phyloP scores from a whole-genome alignment of 108 stramenopile genomes.

The Nitzschia inconspicua region DNA sequence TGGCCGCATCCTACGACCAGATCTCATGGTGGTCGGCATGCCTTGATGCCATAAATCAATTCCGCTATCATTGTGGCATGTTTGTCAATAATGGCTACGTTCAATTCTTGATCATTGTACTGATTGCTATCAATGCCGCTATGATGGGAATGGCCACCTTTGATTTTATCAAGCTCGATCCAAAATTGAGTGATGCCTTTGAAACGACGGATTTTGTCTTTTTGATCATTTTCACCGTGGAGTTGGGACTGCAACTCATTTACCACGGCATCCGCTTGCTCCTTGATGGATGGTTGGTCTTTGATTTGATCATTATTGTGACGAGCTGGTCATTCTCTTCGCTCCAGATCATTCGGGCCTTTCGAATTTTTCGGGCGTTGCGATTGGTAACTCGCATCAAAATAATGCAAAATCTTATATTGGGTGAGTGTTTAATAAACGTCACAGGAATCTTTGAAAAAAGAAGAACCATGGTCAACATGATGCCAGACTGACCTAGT shows the following conservation, averaged over 20 bases:
- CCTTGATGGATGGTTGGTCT: slow-evolving; percentile 64
- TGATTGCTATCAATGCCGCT: slow-evolving; percentile 64
- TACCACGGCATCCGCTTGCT: slow-evolving; percentile 51
- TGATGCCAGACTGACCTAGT: no score
- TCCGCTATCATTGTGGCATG: slow-evolving; percentile 37
- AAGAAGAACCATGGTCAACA: no score
- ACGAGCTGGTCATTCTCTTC: slow-evolving; percentile 56
- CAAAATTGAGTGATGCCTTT: slow-evolving; percentile 26
- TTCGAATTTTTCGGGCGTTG: slow-evolving; percentile 72
- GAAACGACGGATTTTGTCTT: slow-evolving; percentile 46
- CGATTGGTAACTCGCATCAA: slow-evolving; percentile 71
- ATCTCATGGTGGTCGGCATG: no score
- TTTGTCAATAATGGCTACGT: slow-evolving; percentile 52
- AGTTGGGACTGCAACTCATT: slow-evolving; percentile 55
- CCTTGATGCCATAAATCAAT: slow-evolving; percentile 13
- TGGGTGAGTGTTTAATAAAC: slow-evolving; percentile 37
- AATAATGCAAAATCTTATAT: slow-evolving; percentile 56
- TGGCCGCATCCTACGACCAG: no score
- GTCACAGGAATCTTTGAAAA: no score
- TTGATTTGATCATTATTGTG: slow-evolving; percentile 68
- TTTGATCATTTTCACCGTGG: slow-evolving; percentile 67
- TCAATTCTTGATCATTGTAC: slow-evolving; percentile 45
- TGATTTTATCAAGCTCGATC: slow-evolving; percentile 42
- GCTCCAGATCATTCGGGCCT: slow-evolving; percentile 69
- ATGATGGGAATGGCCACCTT: slow-evolving; percentile 82